phyloP scores from a whole-genome alignment of 768 basidiomycete genomes.

The Macrolepiota dolichaula region DNA sequence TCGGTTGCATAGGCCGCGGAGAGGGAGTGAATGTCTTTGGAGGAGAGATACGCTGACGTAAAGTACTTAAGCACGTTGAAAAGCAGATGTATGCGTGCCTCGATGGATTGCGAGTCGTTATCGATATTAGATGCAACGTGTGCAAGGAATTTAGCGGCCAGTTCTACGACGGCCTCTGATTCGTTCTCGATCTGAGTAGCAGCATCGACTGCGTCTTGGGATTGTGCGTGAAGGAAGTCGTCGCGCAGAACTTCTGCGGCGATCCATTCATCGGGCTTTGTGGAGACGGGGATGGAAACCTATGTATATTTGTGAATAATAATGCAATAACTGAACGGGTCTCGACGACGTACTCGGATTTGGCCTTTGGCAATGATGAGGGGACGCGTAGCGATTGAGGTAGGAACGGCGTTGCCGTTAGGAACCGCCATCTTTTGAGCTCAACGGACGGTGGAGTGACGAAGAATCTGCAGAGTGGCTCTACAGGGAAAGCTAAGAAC shows the following conservation, averaged over 20 bases:
- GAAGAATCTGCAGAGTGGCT: conserved; percentile 20
- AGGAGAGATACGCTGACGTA: conserved; percentile 65
- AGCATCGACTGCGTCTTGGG: conserved; percentile 54
- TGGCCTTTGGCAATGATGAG: conserved; percentile 43
- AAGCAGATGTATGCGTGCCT: conserved; percentile 64
- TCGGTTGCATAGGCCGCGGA: conserved; percentile 72
- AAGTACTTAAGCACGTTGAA: conserved; percentile 76
- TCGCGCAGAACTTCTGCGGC: conserved; percentile 89
- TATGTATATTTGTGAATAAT: conserved; percentile 24
- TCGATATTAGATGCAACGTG: conserved; percentile 67
- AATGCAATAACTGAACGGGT: conserved; percentile 1
- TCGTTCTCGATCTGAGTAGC: conserved; percentile 49
- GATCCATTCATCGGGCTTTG: conserved; percentile 84
- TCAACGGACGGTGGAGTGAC: conserved; percentile 16
- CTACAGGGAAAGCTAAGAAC: conserved; percentile 22
- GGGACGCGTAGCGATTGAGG: conserved; percentile 44
- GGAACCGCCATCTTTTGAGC: conserved; percentile 33
- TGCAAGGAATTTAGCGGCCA: conserved; percentile 79
- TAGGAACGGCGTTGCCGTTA: conserved; percentile 33
- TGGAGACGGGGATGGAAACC: conserved; percentile 87
- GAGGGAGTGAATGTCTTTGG: conserved; percentile 80
- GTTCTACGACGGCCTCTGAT: conserved; percentile 67
- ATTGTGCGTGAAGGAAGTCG: conserved; percentile 72
- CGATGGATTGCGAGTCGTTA: conserved; percentile 47
- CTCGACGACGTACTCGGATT: conserved; percentile 43